Percentiles rank a stretch among this genome's conserved stretches.
phyloP scores from a whole-genome alignment of 352 stramenopile species.

The Phytopythium oedochilum region DNA sequence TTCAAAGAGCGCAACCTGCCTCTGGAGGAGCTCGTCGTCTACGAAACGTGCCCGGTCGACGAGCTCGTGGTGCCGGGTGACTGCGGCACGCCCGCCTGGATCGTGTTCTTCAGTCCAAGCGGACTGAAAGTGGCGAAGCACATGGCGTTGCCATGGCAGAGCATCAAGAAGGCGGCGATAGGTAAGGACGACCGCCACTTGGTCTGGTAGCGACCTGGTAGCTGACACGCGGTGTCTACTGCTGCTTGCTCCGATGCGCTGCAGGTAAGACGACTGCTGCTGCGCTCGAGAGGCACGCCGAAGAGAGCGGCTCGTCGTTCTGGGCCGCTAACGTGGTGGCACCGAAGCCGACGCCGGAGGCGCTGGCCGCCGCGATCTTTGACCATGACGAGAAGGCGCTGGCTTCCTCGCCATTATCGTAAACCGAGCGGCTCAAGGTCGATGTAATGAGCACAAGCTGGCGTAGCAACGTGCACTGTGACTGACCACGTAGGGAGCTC shows the following conservation, averaged over 20 bases:
- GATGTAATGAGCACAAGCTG: too few species aligned
- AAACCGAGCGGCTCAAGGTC: too few species aligned
- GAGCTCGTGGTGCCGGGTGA: conserved; percentile 34
- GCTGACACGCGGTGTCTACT: too few species aligned
- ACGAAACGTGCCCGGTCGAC: conserved; percentile 46
- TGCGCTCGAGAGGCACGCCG: conserved; percentile 39
- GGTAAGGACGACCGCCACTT: conserved; percentile 18
- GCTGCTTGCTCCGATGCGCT: not conserved
- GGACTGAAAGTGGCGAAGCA: conserved; percentile 54
- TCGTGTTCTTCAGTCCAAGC: conserved; percentile 82
- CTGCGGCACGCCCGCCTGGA: conserved; percentile 44
- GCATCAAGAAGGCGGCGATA: conserved; percentile 71
- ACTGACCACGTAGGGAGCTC: too few species aligned
- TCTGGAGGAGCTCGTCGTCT: conserved; percentile 65
- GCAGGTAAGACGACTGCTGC: conserved; percentile 68
- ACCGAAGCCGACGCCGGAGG: conserved; percentile 47
- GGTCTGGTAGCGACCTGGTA: not conserved
- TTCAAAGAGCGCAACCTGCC: conserved; percentile 39
- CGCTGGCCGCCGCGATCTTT: conserved; percentile 46
- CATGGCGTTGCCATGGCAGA: conserved; percentile 38
- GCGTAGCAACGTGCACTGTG: too few species aligned
- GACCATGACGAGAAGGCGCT: not conserved
- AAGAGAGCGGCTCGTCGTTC: conserved; percentile 25
- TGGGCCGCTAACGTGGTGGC: conserved; percentile 56
- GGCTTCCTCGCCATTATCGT: not conserved